Percentiles rank a stretch among this genome's conserved stretches.
phyloP scores from a whole-genome alignment of 768 basidiomycete genomes.

The Agaricus subrufescens region DNA sequence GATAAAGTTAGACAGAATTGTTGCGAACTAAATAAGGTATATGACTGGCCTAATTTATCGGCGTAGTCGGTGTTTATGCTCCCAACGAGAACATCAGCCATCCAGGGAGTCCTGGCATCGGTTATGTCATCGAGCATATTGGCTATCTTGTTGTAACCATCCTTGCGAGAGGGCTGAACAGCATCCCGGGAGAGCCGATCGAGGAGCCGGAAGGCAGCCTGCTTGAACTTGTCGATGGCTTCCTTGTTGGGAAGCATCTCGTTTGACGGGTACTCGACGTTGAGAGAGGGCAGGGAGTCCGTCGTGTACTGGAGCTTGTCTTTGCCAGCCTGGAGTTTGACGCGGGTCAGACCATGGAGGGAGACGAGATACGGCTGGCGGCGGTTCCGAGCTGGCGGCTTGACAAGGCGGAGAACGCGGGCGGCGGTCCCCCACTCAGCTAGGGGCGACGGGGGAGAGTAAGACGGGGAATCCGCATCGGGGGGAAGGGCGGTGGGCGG shows the following conservation, averaged over 20 bases:
- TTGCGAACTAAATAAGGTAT: not conserved
- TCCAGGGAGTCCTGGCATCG: conserved; percentile 59
- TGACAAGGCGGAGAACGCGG: conserved; percentile 64
- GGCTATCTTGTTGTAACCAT: conserved; percentile 65
- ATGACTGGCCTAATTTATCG: conserved; percentile 64
- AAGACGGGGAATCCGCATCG: not conserved
- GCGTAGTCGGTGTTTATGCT: conserved; percentile 59
- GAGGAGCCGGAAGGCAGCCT: conserved; percentile 59
- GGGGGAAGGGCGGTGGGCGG: conserved; percentile 8
- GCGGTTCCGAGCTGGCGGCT: conserved; percentile 50
- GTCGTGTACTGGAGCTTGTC: conserved; percentile 21
- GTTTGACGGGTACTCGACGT: conserved; percentile 44
- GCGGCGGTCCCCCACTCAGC: conserved; percentile 67
- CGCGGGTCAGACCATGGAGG: conserved; percentile 65
- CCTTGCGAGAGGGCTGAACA: conserved; percentile 47
- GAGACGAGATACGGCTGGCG: conserved; percentile 64
- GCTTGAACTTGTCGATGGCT: conserved; percentile 62
- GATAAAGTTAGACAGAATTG: not conserved
- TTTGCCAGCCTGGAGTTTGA: conserved; percentile 31
- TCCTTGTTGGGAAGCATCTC: conserved; percentile 48
- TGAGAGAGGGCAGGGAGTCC: conserved; percentile 30
- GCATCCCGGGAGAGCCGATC: conserved; percentile 57
- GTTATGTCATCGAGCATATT: conserved; percentile 71
- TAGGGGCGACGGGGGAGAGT: conserved; percentile 15
- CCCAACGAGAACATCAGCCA: conserved; percentile 73